Conservation (phyloP, 495 filamentous ascomycete genomes). For the Melanomma pulvis-pyrius region DNA sequence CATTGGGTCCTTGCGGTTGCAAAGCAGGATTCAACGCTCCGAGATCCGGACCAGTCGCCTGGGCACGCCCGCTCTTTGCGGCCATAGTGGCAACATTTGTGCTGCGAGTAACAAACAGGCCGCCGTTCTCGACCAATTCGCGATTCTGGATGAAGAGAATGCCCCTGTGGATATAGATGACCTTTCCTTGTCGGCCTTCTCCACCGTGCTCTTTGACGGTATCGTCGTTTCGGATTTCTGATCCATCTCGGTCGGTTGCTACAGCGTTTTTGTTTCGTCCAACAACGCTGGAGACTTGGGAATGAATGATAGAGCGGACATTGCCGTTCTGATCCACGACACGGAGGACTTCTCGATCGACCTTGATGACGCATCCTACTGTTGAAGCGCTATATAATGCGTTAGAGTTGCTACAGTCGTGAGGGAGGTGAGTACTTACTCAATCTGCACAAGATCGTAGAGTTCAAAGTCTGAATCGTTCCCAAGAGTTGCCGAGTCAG, state of each 20-base stretch:
- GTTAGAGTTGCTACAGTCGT: slow-evolving; percentile 43
- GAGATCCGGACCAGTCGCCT: slow-evolving; percentile 68
- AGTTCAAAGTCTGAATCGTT: slow-evolving; percentile 84
- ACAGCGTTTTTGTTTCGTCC: slow-evolving; percentile 77
- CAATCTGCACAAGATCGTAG: slow-evolving; percentile 91
- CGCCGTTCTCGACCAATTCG: slow-evolving; percentile 82
- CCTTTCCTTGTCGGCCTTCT: slow-evolving; percentile 80
- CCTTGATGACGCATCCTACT: slow-evolving; percentile 90
- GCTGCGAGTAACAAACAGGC: slow-evolving; percentile 85
- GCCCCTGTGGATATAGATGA: slow-evolving; percentile 88
- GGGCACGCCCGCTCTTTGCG: slow-evolving; percentile 79
- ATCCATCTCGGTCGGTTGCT: slow-evolving; percentile 89
- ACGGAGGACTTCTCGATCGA: slow-evolving; percentile 87
- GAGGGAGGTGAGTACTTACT: slow-evolving; percentile 54
- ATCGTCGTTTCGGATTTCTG: slow-evolving; percentile 89
- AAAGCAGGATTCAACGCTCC: slow-evolving; percentile 91
- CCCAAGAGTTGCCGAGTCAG: slow-evolving; percentile 80
- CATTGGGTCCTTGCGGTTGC: slow-evolving; percentile 61
- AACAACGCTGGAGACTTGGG: slow-evolving; percentile 86
- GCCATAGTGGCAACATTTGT: slow-evolving; percentile 84
- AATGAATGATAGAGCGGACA: slow-evolving; percentile 78
- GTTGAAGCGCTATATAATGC: slow-evolving; percentile 64
- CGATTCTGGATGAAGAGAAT: slow-evolving; percentile 86
- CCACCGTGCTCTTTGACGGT: slow-evolving; percentile 88
- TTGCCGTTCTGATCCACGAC: slow-evolving; percentile 90